Evolutionary conservation across 345 rosid species (phyloP).

Genomic region (Boechera divaricarpa): DNA sequence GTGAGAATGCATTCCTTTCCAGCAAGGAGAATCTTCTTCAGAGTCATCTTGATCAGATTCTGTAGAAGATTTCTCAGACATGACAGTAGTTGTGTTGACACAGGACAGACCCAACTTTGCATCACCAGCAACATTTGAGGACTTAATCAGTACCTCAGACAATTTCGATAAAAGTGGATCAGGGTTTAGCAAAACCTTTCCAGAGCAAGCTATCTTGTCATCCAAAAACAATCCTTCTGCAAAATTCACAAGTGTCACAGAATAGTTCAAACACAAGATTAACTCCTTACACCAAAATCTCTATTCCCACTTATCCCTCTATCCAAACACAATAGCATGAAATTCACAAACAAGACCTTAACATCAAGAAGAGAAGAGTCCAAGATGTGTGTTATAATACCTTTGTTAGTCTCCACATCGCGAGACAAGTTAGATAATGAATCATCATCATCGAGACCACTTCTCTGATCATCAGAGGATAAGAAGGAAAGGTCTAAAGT

Average conservation of each 20-base stretch:
- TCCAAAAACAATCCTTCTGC: conserved; percentile 24
- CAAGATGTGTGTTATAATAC: neutral
- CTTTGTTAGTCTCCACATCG: conserved; percentile 35
- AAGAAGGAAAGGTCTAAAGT: conserved; percentile 45
- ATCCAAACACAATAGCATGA: too few relatives aligned
- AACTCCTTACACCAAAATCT: too few relatives aligned
- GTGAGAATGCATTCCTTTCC: conserved; percentile 53
- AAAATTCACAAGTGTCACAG: neutral
- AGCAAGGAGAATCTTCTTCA: conserved; percentile 75
- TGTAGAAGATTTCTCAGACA: conserved; percentile 37
- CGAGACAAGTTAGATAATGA: conserved; percentile 40
- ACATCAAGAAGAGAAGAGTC: neutral
- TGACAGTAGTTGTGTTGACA: conserved; percentile 14
- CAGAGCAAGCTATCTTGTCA: conserved; percentile 29
- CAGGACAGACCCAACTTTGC: conserved; percentile 37
- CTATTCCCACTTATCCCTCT: too few relatives aligned
- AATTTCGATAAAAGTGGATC: conserved; percentile 17
- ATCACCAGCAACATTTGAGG: conserved; percentile 25
- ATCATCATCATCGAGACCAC: conserved; percentile 33
- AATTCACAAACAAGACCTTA: neutral
- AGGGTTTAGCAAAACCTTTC: conserved; percentile 8
- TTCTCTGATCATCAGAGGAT: conserved; percentile 44
- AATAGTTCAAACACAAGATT: too few relatives aligned
- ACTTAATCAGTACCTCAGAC: conserved; percentile 33
- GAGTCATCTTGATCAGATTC: conserved; percentile 45